Evolutionary conservation across 306 rosid genomes (phyloP), one percentile per base, ranked within the genome.

Genomic region (Astragalus membranaceus): DNA sequence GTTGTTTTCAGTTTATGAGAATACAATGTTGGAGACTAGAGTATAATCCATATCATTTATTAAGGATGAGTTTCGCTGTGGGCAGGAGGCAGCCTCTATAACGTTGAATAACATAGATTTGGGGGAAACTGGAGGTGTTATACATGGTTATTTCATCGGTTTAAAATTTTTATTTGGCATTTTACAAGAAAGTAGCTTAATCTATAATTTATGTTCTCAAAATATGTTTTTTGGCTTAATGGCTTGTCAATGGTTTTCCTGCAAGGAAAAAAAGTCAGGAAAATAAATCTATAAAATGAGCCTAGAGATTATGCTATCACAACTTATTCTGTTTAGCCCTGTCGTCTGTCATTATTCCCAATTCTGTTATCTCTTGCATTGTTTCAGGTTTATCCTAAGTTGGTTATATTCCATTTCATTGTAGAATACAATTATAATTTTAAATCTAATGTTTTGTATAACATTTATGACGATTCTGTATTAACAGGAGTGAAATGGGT

Each of bases 401-500:
- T 64, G 47, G 49, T 13, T 73, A 42, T 73, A 33, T 10, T 66
- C 12, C 55, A 37, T 58, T 26, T 33, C 30, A 16, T 57, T 64
- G 64, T 35, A 13, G 62, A 11, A 14, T 16, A n/a, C 11, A 8
- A 32, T 64, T 49, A 63, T 44, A 6, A 12, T 59, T 11, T 26
- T 14, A 43, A 20, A 26, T 11, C 62, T 55, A 42, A 35, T 26
- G 32, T 57, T 29, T 20, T 67, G 14, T 10, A 63, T 30, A 35
- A 33, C 63, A 33, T 49, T 64, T 58, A 7, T 69, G 7, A 57
- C 20, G 14, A 43, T 44, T 79, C 17, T 71, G 50, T 69, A 52
- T 67, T 54, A 63, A 55, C 79, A 86, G 90, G 93, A 43, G 96
- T 87, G 72, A 91, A 87, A 78, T 88, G 88, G 86, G 81, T 91